Evolutionary conservation across 1,284 basidiomycete species (phyloP).

Genomic region (Erythrobasidium hasegawianum): DNA sequence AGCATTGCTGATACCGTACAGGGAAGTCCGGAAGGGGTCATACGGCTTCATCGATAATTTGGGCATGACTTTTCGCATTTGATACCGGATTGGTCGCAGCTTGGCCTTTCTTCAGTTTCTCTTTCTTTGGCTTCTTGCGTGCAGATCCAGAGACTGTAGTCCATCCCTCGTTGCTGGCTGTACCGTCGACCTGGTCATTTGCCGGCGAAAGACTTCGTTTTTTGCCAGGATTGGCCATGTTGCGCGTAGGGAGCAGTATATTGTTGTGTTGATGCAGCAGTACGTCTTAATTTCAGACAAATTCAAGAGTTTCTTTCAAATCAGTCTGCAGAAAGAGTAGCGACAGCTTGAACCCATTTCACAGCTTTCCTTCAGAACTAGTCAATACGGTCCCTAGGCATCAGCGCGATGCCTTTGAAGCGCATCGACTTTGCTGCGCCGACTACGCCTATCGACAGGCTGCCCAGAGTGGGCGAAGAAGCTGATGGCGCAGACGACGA

Average conservation of each 20-base stretch:
- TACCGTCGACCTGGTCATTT: background rate
- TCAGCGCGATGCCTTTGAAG: conserved; percentile 16
- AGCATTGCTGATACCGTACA: background rate
- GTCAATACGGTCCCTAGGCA: too few species aligned
- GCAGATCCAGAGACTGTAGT: conserved; percentile 11
- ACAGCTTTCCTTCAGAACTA: background rate
- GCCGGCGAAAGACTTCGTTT: background rate
- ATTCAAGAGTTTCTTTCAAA: background rate
- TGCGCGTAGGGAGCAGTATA: background rate
- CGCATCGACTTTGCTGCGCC: conserved; percentile 33
- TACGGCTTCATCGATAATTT: background rate
- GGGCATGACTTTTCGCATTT: background rate
- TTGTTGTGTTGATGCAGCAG: background rate
- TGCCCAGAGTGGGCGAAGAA: conserved; percentile 18
- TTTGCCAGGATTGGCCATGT: background rate
- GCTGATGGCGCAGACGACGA: conserved; percentile 20
- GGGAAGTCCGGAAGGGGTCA: background rate
- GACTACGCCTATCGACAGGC: conserved; percentile 13
- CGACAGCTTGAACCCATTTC: background rate
- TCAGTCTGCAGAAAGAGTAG: background rate
- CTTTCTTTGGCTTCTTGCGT: conserved; percentile 30
- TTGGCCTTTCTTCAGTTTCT: conserved; percentile 21
- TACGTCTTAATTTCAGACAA: background rate
- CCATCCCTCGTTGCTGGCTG: conserved; percentile 20
- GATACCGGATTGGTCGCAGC: background rate